Percentiles rank a stretch among this genome's conserved stretches.
These are phyloP conservation scores for Colletotrichum filicis DNA, from an alignment of 2,329 filamentous ascomycete genomes.

Conservation along the genomic window DNA sequence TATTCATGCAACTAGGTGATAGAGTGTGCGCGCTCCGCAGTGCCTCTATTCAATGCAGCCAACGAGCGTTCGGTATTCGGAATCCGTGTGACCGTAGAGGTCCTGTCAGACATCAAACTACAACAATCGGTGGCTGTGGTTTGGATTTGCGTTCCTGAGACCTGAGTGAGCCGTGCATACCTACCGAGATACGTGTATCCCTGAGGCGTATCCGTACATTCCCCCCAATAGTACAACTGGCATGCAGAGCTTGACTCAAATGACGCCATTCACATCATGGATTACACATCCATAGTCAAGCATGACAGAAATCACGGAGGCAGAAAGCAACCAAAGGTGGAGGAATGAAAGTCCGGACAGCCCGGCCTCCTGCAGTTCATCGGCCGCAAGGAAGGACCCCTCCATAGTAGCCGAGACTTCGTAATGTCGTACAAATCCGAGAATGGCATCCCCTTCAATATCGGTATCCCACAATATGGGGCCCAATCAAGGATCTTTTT, in stretches of 20 bases:
- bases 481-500: not conserved
- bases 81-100: not conserved
- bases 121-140: not conserved
- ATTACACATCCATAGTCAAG: not conserved
- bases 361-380: not conserved
- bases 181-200: not conserved
- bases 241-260: not conserved
- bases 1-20: not conserved
- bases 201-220: not conserved
- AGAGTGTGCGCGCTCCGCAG: not conserved
- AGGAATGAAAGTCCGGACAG: not conserved
- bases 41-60: not conserved
- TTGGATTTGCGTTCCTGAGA: not conserved
- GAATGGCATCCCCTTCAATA: slow-evolving; percentile 17
- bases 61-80: not conserved
- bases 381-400: not conserved
- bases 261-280: slow-evolving; percentile 1
- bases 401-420: slow-evolving; percentile 1
- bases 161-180: not conserved
- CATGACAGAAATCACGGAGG: not conserved
- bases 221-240: not conserved
- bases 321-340: not conserved
- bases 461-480: slow-evolving; percentile 21
- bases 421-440: not conserved
- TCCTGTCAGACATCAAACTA: not conserved